phyloP scores from a whole-genome alignment of 129 eudicot genomes.

The Dittrichia graveolens region DNA sequence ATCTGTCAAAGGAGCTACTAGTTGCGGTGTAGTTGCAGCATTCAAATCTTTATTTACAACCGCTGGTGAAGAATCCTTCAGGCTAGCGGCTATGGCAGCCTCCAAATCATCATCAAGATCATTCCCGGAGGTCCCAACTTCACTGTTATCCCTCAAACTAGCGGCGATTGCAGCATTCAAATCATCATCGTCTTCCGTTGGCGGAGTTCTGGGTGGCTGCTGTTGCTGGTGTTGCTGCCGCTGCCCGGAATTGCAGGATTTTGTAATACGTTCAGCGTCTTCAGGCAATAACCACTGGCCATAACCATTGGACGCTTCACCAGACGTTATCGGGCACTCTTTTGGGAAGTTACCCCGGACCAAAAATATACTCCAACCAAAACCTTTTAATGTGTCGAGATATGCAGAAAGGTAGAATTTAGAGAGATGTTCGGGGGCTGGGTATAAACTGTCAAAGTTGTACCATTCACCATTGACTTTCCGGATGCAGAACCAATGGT shows the following conservation, averaged over 20 bases:
- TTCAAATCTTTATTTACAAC: slow-evolving; percentile 19
- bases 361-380: slow-evolving; percentile 92
- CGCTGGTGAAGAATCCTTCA: slow-evolving; percentile 35
- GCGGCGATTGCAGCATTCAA: slow-evolving; percentile 92
- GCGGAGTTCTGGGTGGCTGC: slow-evolving; percentile 31
- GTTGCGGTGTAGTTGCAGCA: slow-evolving; percentile 4
- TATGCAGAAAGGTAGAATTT: slow-evolving; percentile 95
- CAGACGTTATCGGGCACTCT: slow-evolving; percentile 80
- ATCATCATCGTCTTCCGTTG: slow-evolving; percentile 72
- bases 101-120: slow-evolving; percentile 40
- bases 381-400: slow-evolving; percentile 82
- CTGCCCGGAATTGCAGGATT: slow-evolving; percentile 61
- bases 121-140: slow-evolving; percentile 36
- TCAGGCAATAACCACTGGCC: slow-evolving; percentile 94
- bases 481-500: slow-evolving; percentile 98
- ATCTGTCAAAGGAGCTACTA: slow-evolving; percentile 11
- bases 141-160: slow-evolving; percentile 72
- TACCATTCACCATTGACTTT: slow-evolving; percentile 98
- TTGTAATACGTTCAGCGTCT: slow-evolving; percentile 74
- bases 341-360: slow-evolving; percentile 91
- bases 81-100: slow-evolving; percentile 47
- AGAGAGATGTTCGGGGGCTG: slow-evolving; percentile 95
- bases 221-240: slow-evolving; percentile 36
- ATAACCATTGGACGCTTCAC: slow-evolving; percentile 77
- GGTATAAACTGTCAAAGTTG: slow-evolving; percentile 89